Percentiles rank a stretch among this genome's conserved stretches.
Evolutionary conservation across 768 basidiomycete genomes (phyloP).

Genomic region (Rhodocollybia butyracea): DNA sequence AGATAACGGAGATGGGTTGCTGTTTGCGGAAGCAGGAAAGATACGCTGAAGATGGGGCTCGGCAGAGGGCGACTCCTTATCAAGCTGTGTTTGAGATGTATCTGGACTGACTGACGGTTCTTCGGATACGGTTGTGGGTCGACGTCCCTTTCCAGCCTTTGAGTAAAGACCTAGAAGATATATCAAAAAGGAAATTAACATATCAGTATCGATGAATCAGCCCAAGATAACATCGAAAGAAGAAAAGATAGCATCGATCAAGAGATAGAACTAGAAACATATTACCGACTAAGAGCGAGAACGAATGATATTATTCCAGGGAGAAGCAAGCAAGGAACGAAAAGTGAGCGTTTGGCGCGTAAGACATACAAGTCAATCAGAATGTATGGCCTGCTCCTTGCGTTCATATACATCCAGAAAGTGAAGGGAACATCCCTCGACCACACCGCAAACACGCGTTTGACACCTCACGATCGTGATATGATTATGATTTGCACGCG

Average conservation of each 20-base stretch:
- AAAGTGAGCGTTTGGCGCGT: too few relatives aligned
- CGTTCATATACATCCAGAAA: conserved; percentile 16
- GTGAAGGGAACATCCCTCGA: not conserved
- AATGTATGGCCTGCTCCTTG: not conserved
- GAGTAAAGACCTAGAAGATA: not conserved
- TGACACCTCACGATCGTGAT: conserved; percentile 17
- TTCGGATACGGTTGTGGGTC: not conserved
- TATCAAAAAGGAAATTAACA: not conserved
- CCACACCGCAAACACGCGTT: conserved; percentile 5
- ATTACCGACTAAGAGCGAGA: not conserved
- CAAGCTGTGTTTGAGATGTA: not conserved
- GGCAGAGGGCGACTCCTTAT: not conserved
- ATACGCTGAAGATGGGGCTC: not conserved
- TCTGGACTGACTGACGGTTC: not conserved
- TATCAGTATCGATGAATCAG: not conserved
- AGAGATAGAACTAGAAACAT: not conserved
- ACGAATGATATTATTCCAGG: not conserved
- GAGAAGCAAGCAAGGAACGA: not conserved
- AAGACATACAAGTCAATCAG: not conserved
- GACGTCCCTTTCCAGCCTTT: conserved; percentile 8
- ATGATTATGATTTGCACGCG: not conserved
- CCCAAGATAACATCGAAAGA: not conserved
- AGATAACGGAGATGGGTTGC: not conserved
- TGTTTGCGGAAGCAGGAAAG: not conserved
- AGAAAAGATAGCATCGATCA: not conserved